phyloP scores from a whole-genome alignment of 495 filamentous ascomycete genomes.

The Bacidia gigantensis region DNA sequence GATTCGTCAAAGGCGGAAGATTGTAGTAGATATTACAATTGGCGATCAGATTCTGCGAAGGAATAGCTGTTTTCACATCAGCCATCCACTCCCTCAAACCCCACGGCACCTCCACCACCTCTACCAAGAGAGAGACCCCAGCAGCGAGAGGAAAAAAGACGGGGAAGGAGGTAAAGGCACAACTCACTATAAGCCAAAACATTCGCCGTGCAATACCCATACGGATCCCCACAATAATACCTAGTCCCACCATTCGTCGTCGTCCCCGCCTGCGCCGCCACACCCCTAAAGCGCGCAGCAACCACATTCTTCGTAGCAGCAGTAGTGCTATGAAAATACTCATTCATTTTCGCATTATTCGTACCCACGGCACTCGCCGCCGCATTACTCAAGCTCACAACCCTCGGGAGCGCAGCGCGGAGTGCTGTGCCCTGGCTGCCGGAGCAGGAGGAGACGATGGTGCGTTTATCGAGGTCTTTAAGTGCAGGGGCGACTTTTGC shows the following conservation, averaged over 20 bases:
- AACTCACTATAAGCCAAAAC: slow-evolving; percentile 38
- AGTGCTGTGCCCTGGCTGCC: slow-evolving; percentile 28
- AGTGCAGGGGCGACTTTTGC: slow-evolving; percentile 31
- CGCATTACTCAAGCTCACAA: slow-evolving; percentile 35
- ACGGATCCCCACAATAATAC: slow-evolving; percentile 40
- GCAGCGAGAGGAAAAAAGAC: too few relatives aligned
- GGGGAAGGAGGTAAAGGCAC: neutral
- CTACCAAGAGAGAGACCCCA: too few relatives aligned
- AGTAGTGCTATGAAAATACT: slow-evolving; percentile 49
- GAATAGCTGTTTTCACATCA: slow-evolving; percentile 19
- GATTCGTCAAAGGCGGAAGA: slow-evolving; percentile 28
- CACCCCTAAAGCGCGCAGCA: slow-evolving; percentile 33
- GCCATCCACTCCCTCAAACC: too few relatives aligned
- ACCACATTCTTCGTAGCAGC: slow-evolving; percentile 32
- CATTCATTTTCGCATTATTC: slow-evolving; percentile 35
- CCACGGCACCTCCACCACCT: too few relatives aligned
- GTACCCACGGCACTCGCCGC: slow-evolving; percentile 38
- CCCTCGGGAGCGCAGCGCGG: slow-evolving; percentile 35
- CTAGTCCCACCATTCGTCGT: slow-evolving; percentile 29
- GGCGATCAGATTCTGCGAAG: slow-evolving; percentile 35
- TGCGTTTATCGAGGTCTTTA: neutral
- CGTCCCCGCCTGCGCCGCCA: slow-evolving; percentile 37
- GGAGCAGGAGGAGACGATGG: slow-evolving; percentile 29
- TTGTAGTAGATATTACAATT: slow-evolving; percentile 42
- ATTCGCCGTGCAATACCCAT: slow-evolving; percentile 34